Conservation (phyloP, 2,329 filamentous ascomycete genomes). For the Truncatella angustata region DNA sequence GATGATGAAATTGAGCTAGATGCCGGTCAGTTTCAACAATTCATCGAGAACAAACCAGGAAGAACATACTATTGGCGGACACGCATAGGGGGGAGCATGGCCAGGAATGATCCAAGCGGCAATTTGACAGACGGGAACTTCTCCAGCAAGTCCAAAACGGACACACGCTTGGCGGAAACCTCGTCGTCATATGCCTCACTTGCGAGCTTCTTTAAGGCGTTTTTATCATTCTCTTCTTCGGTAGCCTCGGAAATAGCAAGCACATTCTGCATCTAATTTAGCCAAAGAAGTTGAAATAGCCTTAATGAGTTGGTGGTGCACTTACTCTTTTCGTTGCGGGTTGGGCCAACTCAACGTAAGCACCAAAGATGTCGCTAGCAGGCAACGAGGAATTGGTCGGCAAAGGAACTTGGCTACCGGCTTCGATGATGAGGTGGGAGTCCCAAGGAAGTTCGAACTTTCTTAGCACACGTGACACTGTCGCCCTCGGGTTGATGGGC, state of each 20-base stretch:
- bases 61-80: constrained; percentile 49
- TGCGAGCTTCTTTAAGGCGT: constrained; percentile 36
- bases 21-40: not conserved
- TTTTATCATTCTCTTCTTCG: constrained; percentile 39
- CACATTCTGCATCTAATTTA: constrained; percentile 39
- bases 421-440: constrained; percentile 48
- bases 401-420: constrained; percentile 35
- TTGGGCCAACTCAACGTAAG: constrained; percentile 59
- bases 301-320: not conserved
- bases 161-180: constrained; percentile 18
- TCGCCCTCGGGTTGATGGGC: constrained; percentile 54
- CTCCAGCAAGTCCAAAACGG: constrained; percentile 24
- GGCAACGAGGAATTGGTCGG: constrained; percentile 47
- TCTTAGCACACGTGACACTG: constrained; percentile 52
- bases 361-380: constrained; percentile 51
- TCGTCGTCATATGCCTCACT: constrained; percentile 27
- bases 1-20: constrained; percentile 52
- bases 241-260: constrained; percentile 45
- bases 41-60: no score
- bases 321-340: constrained; percentile 52
- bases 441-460: constrained; percentile 59
- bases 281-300: no score
- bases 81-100: constrained; percentile 62
- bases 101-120: constrained; percentile 38
- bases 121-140: constrained; percentile 37